These are phyloP conservation scores for Gossypium trilobum DNA, from an alignment of 441 rosid genomes.

Conservation along the genomic window DNA sequence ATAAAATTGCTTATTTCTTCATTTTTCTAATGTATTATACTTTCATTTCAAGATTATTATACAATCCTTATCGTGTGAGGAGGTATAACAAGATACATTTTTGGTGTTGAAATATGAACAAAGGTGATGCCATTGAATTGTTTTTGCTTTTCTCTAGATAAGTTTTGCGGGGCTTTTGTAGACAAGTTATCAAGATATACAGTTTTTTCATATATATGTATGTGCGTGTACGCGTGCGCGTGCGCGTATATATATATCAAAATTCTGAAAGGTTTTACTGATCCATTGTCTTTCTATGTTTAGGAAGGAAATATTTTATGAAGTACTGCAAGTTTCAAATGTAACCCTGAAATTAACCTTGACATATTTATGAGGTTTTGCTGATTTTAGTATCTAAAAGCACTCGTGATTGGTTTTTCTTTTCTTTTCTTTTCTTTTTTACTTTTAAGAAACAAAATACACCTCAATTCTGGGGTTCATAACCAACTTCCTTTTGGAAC, in stretches of 20 bases:
- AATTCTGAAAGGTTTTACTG: background rate
- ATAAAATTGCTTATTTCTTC: background rate
- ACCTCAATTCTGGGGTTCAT: background rate
- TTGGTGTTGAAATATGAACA: background rate
- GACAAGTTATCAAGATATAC: no score
- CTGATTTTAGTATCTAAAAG: background rate
- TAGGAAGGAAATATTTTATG: background rate
- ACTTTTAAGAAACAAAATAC: background rate
- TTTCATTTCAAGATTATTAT: background rate
- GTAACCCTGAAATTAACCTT: background rate
- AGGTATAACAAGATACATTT: background rate
- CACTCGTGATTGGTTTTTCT: background rate
- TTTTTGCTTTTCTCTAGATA: background rate
- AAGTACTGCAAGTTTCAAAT: background rate
- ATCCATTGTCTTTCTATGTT: background rate
- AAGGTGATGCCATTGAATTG: no score
- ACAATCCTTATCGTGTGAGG: background rate
- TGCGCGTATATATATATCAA: background rate
- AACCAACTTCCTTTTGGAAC: conserved; percentile 20
- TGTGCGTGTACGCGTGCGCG: no score
- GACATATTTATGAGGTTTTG: background rate
- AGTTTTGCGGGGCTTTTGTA: no score
- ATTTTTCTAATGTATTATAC: background rate
- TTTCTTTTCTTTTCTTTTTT: background rate
- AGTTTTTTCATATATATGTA: no score